These are phyloP conservation scores for Fraxinus angustifolia DNA, from an alignment of 305 asterid genomes.

Conservation along the genomic window DNA sequence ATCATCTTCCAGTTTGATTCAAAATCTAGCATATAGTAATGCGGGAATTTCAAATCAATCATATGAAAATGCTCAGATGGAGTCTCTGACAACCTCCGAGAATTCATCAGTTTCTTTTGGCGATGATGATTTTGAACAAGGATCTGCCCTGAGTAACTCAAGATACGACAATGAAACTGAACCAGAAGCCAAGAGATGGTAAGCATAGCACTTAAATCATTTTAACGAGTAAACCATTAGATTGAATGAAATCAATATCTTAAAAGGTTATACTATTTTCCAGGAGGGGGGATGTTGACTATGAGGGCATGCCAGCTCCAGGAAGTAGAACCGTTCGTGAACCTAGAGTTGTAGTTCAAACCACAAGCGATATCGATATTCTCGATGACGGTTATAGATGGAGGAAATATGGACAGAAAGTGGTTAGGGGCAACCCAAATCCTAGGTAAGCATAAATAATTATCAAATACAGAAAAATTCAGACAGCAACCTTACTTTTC, in stretches of 20 bases:
- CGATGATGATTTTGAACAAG: slow-evolving; percentile 74
- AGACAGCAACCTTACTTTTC: not conserved
- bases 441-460: slow-evolving; percentile 44
- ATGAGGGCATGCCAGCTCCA: slow-evolving; percentile 51
- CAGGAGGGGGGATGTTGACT: slow-evolving; percentile 71
- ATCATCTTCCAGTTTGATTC: slow-evolving; percentile 44
- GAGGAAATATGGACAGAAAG: slow-evolving; percentile 68
- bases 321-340: slow-evolving; percentile 66
- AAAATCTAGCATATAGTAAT: slow-evolving; percentile 28
- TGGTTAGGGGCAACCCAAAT: slow-evolving; percentile 59
- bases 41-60: slow-evolving; percentile 37
- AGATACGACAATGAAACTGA: slow-evolving; percentile 62
- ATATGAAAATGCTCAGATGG: slow-evolving; percentile 37
- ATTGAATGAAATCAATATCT: not conserved
- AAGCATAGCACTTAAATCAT: slow-evolving; percentile 12
- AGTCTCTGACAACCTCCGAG: slow-evolving; percentile 39
- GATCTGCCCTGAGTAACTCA: slow-evolving; percentile 56
- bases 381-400: slow-evolving; percentile 63
- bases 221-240: not conserved
- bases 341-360: slow-evolving; percentile 61
- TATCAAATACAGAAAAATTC: not conserved
- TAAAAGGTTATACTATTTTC: slow-evolving; percentile 11
- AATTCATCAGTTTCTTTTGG: slow-evolving; percentile 75
- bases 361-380: slow-evolving; percentile 59
- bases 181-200: slow-evolving; percentile 82